phyloP scores from a whole-genome alignment of 108 stramenopile genomes.

The Mediolabrus comicus region DNA sequence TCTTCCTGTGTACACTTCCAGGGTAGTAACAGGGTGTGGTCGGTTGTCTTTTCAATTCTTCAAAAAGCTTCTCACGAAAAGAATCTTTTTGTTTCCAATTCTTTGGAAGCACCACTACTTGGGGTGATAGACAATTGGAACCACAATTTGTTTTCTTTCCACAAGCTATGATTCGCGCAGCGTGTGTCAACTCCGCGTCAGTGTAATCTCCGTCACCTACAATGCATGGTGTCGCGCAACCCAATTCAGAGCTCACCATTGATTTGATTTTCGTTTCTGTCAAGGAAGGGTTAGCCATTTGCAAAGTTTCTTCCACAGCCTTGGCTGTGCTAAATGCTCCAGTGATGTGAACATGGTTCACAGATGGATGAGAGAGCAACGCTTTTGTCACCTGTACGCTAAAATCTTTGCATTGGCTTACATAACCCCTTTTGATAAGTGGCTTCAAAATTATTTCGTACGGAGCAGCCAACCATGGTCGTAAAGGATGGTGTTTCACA shows the following conservation, averaged over 20 bases:
- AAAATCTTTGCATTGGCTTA: slow-evolving; percentile 8
- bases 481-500: slow-evolving; percentile 30
- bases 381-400: background rate
- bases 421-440: slow-evolving; percentile 4
- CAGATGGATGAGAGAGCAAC: background rate
- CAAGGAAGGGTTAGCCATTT: background rate
- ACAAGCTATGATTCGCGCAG: background rate
- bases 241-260: slow-evolving; percentile 29
- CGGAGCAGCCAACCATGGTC: slow-evolving; percentile 11
- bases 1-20: slow-evolving; percentile 15
- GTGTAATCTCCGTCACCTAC: slow-evolving; percentile 11
- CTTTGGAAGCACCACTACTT: slow-evolving; percentile 25
- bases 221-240: slow-evolving; percentile 17
- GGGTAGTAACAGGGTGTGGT: slow-evolving; percentile 30
- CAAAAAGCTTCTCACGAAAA: slow-evolving; percentile 7
- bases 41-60: slow-evolving; percentile 11
- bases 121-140: slow-evolving; percentile 28
- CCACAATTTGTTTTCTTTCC: slow-evolving; percentile 31
- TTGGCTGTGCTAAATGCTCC: slow-evolving; percentile 2
- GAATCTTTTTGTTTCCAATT: slow-evolving; percentile 17
- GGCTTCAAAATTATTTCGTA: slow-evolving; percentile 14
- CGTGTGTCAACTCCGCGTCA: background rate
- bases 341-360: slow-evolving; percentile 30
- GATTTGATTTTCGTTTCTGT: background rate
- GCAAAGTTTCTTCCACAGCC: slow-evolving; percentile 5